Evolutionary conservation across 2,329 filamentous ascomycete species (phyloP), one percentile per base, ranked within the genome.

Genomic region (Beauveria asiatica): DNA sequence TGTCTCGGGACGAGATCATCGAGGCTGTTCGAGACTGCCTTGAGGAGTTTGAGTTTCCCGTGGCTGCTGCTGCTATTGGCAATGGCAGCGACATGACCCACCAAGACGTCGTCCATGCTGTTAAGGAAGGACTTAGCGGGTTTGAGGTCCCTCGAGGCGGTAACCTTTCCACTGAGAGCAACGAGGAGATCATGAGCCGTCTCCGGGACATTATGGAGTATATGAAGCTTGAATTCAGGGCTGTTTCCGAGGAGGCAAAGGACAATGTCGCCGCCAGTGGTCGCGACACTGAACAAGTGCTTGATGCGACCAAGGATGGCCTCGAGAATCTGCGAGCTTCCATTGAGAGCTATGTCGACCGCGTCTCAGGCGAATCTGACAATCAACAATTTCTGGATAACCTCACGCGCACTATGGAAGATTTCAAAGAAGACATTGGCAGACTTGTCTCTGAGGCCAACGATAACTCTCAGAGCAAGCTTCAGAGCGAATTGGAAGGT

Each of bases 221-320:
- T 61, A 78, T 88, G 74, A 80, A 77, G 42, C 74, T 77, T 1
- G 84, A 87, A 67, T 85, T 88, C 70, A 79, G 77, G 64, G 76
- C 79, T 3, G 76, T 84, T 2, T 84, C 83, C 0, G 80, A 85
- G 30, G 84, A 86, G 66, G 80, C 83, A 11, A 92, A 92, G 70
- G 84, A 93, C 67, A 93, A 91, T 65, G 87, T 90, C 21, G 84
- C 89, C 3, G 87, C 88, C 63, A 90, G 86, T 66, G 90, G 88
- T 45, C 83, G 86, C 61, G 90, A 94, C 69, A 93, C 91, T 0
- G 92, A 96, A 71, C 90, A 96, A 70, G 86, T 96, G 13, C 78
- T 97, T 5, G 90, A 94, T 70, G 89, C 91, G 1, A 87, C 95
- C 48, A 93, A 91, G 66, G 90, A 96, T 69, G 92, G 92, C 0